These are phyloP conservation scores for Brassica cretica DNA, from an alignment of 345 rosid genomes.

Conservation along the genomic window DNA sequence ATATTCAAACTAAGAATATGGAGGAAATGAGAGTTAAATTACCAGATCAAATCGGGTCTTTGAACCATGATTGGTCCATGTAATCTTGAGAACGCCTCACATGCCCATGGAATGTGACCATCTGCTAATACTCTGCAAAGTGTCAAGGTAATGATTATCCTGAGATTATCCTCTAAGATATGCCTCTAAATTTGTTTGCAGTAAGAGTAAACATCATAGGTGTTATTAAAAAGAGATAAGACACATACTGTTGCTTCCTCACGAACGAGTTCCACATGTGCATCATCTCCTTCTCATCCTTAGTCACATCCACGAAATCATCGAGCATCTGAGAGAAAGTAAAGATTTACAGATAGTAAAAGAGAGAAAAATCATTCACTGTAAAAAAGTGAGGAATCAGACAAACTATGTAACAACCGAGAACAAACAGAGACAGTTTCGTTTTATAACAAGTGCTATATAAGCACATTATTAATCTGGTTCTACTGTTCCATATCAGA, in stretches of 20 bases:
- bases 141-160: slow-evolving; percentile 3
- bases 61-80: slow-evolving; percentile 70
- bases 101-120: slow-evolving; percentile 99
- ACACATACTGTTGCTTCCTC: slow-evolving; percentile 88
- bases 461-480: background rate
- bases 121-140: slow-evolving; percentile 84
- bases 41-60: slow-evolving; percentile 76
- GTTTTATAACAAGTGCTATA: background rate
- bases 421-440: slow-evolving; percentile 14
- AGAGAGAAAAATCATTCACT: background rate
- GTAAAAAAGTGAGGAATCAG: slow-evolving; percentile 1
- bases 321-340: slow-evolving; percentile 84
- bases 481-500: slow-evolving; percentile 18
- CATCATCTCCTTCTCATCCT: slow-evolving; percentile 96
- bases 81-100: slow-evolving; percentile 86
- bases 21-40: slow-evolving; percentile 23
- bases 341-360: slow-evolving; percentile 4
- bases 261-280: slow-evolving; percentile 98
- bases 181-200: slow-evolving; percentile 5
- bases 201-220: slow-evolving; percentile 11
- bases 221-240: slow-evolving; percentile 9
- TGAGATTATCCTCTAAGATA: background rate
- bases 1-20: background rate
- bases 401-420: background rate
- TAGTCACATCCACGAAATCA: slow-evolving; percentile 97